Percentiles rank a stretch among this genome's conserved stretches.
Conservation (phyloP, 805 yeast species). For the Saturnispora ahearnii region DNA sequence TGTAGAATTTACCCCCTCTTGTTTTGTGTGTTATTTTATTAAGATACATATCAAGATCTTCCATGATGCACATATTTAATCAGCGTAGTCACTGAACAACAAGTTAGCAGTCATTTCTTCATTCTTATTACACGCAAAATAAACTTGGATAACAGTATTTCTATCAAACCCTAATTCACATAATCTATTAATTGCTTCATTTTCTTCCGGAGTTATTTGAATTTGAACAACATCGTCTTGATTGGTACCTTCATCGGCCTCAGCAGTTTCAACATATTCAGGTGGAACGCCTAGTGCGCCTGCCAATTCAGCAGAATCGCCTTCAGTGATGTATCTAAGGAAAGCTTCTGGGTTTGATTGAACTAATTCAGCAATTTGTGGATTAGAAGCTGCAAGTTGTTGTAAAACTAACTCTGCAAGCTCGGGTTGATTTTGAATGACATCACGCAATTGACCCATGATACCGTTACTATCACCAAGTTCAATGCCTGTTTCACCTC, state of each 20-base stretch:
- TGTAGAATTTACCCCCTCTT: neutral
- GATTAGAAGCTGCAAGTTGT: conserved; percentile 72
- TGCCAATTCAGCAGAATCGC: conserved; percentile 46
- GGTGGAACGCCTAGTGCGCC: conserved; percentile 33
- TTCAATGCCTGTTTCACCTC: conserved; percentile 24
- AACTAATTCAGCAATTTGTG: conserved; percentile 73
- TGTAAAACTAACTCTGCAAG: conserved; percentile 76
- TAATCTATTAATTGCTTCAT: conserved; percentile 79
- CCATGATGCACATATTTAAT: conserved; percentile 9
- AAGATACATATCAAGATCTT: neutral
- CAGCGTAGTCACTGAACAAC: conserved; percentile 54
- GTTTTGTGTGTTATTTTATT: neutral
- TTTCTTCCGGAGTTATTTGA: conserved; percentile 70
- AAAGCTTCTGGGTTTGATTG: conserved; percentile 87
- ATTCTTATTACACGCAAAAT: conserved; percentile 95
- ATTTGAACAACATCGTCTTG: conserved; percentile 25
- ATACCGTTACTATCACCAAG: conserved; percentile 28
- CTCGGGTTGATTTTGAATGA: conserved; percentile 80
- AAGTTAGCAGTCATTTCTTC: conserved; percentile 95
- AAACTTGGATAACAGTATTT: conserved; percentile 80
- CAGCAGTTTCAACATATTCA: conserved; percentile 29
- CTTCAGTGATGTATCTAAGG: conserved; percentile 60
- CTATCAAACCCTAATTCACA: conserved; percentile 93
- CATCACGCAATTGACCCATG: conserved; percentile 57
- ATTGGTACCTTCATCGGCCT: conserved; percentile 28